Evolutionary conservation across 148 eudicot species (phyloP), one percentile per base, ranked within the genome.

Genomic region (Silene conica): DNA sequence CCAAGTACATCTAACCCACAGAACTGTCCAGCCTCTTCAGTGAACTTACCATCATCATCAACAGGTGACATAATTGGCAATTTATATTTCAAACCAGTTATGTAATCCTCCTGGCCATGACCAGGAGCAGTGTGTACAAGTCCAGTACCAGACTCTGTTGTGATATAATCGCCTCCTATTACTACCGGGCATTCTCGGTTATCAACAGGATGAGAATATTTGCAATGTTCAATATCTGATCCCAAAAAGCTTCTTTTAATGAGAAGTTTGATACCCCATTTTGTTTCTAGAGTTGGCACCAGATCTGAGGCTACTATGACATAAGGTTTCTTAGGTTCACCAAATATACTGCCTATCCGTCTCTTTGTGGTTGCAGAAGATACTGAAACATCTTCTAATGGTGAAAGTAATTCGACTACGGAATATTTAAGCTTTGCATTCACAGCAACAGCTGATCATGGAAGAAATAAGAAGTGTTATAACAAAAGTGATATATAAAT

Each of bases 111-210:
- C 70, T 92, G 97, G 46, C 99, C 99, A 77, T 95, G 99, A 80
- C 99, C 99, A 11, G 99, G 99, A 70, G 99, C 99, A 43, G 99
- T 95, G 83, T 92, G 99, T 52, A 95, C 99, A 26, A 95, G 88
- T 69, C 99, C 99, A 74, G 99, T 95, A 84, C 99, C 99, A 14
- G 99, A 95, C 74, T 95, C 99, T n/a, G 99, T 95, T 67, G 99
- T 95, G 63, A 95, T 95, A 77, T 95, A 95, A 80, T 95, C 99
- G 64, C 97, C 97, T 28, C 99, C 99, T 43, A 90, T 63, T 58
- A 95, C 97, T 77, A 95, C 96, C 4, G 90, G 96, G 77, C 99
- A 96, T 82, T 89, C 89, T 85, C 88, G 80, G 65, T 84, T 70
- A 75, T 87, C 90, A 67, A 92, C 55, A 61, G 99, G 99, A 80